phyloP scores from a whole-genome alignment of 495 filamentous ascomycete species.

The Bacidia rubella region DNA sequence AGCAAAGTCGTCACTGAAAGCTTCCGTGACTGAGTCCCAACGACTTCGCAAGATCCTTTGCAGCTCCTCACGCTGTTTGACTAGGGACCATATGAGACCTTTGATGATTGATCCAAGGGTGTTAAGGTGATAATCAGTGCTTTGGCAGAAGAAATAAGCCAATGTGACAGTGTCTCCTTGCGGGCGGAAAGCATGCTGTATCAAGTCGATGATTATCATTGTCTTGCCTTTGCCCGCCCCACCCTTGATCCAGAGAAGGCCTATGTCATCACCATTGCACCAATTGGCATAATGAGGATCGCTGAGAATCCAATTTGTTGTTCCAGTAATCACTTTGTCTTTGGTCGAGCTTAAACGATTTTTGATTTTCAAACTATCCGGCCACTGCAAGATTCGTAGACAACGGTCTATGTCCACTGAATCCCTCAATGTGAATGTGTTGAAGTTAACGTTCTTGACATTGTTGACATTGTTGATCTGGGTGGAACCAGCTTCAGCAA shows the following conservation, averaged over 20 bases:
- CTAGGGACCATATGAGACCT: constrained; percentile 6
- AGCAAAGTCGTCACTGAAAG: background rate
- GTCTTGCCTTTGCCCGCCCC: constrained; percentile 38
- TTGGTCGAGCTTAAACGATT: constrained; percentile 27
- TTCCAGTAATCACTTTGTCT: constrained; percentile 28
- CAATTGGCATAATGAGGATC: constrained; percentile 26
- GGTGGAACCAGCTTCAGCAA: background rate
- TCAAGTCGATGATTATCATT: constrained; percentile 30
- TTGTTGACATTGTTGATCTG: background rate
- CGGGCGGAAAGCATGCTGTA: constrained; percentile 18
- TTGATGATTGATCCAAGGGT: constrained; percentile 6
- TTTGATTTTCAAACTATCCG: constrained; percentile 27
- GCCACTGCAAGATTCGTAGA: constrained; percentile 5
- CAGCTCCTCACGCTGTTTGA: constrained; percentile 6
- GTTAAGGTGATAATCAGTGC: constrained; percentile 6
- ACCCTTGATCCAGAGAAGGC: constrained; percentile 34
- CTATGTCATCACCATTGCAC: constrained; percentile 18
- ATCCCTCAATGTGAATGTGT: background rate
- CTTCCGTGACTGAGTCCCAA: background rate
- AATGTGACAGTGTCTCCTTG: constrained; percentile 11
- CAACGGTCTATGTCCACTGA: background rate
- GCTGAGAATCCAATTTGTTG: constrained; percentile 31
- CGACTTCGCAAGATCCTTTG: constrained; percentile 3
- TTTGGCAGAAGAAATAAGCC: constrained; percentile 34
- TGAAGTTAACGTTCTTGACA: background rate